Conservation (phyloP, 805 yeast species). For the Pichia cephalocereana region DNA sequence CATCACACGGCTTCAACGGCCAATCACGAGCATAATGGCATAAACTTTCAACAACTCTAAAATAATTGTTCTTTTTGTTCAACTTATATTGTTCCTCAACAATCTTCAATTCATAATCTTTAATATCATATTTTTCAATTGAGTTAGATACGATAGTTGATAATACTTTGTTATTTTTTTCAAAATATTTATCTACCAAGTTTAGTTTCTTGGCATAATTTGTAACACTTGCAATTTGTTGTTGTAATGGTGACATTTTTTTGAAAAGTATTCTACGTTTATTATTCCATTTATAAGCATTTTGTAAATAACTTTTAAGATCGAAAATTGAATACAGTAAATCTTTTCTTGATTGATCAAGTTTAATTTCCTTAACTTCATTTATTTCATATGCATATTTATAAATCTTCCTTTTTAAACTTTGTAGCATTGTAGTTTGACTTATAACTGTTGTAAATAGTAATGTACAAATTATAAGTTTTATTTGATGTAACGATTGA, state of each 20-base stretch:
- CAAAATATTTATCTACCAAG: constrained; percentile 37
- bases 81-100: constrained; percentile 15
- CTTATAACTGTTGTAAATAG: constrained; percentile 24
- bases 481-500: constrained; percentile 5
- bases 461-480: constrained; percentile 18
- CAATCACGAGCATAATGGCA: constrained; percentile 80
- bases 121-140: constrained; percentile 28
- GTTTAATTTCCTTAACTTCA: constrained; percentile 1
- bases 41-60: constrained; percentile 55
- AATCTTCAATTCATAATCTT: constrained; percentile 34
- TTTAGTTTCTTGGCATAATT: constrained; percentile 49
- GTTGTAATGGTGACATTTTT: constrained; percentile 47
- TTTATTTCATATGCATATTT: constrained; percentile 3
- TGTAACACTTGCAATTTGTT: constrained; percentile 38
- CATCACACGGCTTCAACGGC: constrained; percentile 39
- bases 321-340: constrained; percentile 35
- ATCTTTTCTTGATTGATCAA: constrained; percentile 17
- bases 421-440: constrained; percentile 18
- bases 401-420: constrained; percentile 3
- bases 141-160: constrained; percentile 34
- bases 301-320: constrained; percentile 33
- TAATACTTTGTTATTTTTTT: constrained; percentile 39
- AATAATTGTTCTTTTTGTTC: constrained; percentile 21
- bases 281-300: constrained; percentile 36
- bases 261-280: constrained; percentile 35